Conservation (phyloP, 495 filamentous ascomycete species). For the Penicillium mononematosum region DNA sequence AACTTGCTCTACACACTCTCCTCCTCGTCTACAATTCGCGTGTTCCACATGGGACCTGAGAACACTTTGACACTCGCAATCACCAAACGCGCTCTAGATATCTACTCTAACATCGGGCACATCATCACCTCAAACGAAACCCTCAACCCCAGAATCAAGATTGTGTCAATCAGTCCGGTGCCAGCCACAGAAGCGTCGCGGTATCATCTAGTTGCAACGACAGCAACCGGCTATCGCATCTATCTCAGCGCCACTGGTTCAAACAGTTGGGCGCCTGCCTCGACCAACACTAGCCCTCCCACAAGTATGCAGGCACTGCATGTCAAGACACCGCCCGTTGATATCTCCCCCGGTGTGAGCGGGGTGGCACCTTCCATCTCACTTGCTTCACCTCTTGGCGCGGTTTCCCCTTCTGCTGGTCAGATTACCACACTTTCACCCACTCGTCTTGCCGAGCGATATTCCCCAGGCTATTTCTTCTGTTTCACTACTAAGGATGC, state of each 20-base stretch:
- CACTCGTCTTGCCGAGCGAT: conserved; percentile 61
- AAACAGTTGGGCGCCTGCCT: conserved; percentile 60
- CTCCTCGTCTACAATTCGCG: conserved; percentile 76
- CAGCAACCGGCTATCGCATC: conserved; percentile 84
- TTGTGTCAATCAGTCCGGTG: conserved; percentile 83
- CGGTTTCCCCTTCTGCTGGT: conserved; percentile 29
- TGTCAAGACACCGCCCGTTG: conserved; percentile 82
- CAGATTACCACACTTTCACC: conserved; percentile 48
- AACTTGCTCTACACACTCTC: conserved; percentile 90
- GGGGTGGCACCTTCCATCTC: conserved; percentile 12
- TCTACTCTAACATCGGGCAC: conserved; percentile 71
- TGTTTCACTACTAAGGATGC: conserved; percentile 64
- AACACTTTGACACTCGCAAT: conserved; percentile 54
- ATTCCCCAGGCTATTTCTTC: conserved; percentile 87
- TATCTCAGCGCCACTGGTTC: conserved; percentile 87
- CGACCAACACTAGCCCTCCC: conserved; percentile 60
- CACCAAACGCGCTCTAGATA: conserved; percentile 52
- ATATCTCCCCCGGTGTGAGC: conserved; percentile 25
- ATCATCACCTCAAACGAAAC: conserved; percentile 68
- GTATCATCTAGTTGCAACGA: conserved; percentile 86
- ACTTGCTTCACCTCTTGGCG: conserved; percentile 20
- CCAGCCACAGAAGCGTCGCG: conserved; percentile 75
- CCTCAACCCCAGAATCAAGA: conserved; percentile 62
- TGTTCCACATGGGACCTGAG: conserved; percentile 70
- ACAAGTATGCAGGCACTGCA: conserved; percentile 97